Percentiles rank a stretch among this genome's conserved stretches.
Conservation (phyloP, 2,329 filamentous ascomycete genomes). For the Botrytis paeoniae region DNA sequence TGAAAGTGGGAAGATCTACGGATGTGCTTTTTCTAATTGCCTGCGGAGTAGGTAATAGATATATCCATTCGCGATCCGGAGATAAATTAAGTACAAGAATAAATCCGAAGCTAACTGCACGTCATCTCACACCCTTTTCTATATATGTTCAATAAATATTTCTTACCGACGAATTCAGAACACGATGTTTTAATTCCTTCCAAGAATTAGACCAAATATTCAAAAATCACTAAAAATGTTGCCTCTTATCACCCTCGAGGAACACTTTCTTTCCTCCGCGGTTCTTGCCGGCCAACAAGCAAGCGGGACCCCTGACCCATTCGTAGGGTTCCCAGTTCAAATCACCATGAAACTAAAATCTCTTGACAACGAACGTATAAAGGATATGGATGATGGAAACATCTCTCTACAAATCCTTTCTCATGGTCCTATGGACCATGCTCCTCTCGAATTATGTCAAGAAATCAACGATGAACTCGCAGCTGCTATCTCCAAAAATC, state of each 20-base stretch:
- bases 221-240: conserved; percentile 19
- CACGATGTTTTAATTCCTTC: too few relatives aligned
- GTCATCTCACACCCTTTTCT: background rate
- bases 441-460: conserved; percentile 20
- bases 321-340: conserved; percentile 35
- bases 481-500: conserved; percentile 34
- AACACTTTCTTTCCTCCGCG: conserved; percentile 38
- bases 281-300: conserved; percentile 14
- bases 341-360: conserved; percentile 25
- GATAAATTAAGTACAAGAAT: background rate
- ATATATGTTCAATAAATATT: background rate
- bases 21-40: background rate
- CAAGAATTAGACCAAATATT: background rate
- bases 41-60: background rate
- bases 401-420: conserved; percentile 36
- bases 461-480: conserved; percentile 39
- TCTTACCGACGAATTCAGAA: background rate
- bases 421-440: conserved; percentile 32
- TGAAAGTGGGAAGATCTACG: background rate
- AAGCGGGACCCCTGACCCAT: conserved; percentile 16
- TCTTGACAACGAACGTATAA: conserved; percentile 30
- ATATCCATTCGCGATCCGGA: background rate
- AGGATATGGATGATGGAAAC: conserved; percentile 31
- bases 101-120: conserved; percentile 1
- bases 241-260: conserved; percentile 44